phyloP scores from a whole-genome alignment of 2,329 filamentous ascomycete genomes.

The Aureobasidium leucospermi region DNA sequence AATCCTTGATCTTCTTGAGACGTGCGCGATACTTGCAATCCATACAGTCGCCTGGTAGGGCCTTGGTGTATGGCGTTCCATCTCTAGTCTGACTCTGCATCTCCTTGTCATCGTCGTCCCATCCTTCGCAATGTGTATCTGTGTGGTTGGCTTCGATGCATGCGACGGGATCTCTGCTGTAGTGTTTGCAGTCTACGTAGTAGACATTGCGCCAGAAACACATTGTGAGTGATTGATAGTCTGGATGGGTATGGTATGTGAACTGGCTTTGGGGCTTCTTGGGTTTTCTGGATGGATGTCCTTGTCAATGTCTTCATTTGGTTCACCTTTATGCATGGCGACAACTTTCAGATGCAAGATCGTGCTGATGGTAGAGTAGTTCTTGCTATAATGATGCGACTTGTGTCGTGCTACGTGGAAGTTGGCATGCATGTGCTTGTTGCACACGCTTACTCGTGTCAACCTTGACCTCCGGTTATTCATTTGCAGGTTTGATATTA shows the following conservation, averaged over 20 bases:
- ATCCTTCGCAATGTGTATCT: neutral
- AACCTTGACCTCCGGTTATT: neutral
- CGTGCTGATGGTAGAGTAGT: neutral
- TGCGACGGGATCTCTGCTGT: neutral
- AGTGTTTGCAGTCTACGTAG: neutral
- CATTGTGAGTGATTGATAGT: neutral
- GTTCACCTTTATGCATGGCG: neutral
- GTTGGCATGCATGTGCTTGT: neutral
- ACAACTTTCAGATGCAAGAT: neutral
- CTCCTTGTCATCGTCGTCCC: neutral
- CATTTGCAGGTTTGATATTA: no score
- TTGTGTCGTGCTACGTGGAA: neutral
- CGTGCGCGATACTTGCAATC: neutral
- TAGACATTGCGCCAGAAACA: neutral
- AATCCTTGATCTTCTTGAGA: neutral
- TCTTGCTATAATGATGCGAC: neutral
- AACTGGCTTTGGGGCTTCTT: neutral
- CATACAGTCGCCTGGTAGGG: neutral
- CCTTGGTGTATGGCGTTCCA: neutral
- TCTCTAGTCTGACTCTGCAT: neutral
- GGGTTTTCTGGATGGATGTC: neutral
- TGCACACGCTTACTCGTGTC: neutral
- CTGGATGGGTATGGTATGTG: neutral
- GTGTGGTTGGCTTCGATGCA: neutral
- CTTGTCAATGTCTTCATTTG: neutral